Base-by-base conservation (phyloP, 805 yeast genomes). In the Kuraishia capsulata region DNA sequence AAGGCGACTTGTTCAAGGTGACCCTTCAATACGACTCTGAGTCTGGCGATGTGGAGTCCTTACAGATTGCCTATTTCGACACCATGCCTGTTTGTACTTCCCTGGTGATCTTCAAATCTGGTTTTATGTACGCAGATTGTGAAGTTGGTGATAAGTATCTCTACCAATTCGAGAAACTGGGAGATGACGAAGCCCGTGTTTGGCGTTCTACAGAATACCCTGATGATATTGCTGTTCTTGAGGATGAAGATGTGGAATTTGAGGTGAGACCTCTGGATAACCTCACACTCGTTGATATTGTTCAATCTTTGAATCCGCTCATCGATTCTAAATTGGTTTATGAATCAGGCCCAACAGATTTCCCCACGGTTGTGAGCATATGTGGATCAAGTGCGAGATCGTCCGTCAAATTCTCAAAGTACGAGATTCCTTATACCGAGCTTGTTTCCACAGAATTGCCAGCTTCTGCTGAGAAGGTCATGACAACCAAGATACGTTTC, bases 401-500 rank as follows among this genome's bases (percentile, higher is more conserved):
- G 0, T 51, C 72, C 5, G 43, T 83, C 28, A 71, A 69, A 40
- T 49, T 66, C 2, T 51, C 75, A 26, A 67, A 62, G 38, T 70
- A 78, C 49, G 92, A 90, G 10, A 58, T 82, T 2, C 65, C 76
- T 2, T 71, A 76, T 2, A 61, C 72, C 3, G 80, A 73, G 35
- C 56, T 88, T 10, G 95, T 84, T 0, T 69, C 82, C 3, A 78
- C 95, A 4, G 86, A 81, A 3, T 62, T 89, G 10, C 96, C 96
- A 0, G 69, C 75, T 2, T 56, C 60, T 2, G 76, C 96, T 0
- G 64, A 71, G 3, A 62, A 65, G 3, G 71, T 88, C 0, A 84
- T 80, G 71, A 76, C 94, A 0, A 67, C 85, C 3, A 75, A 71
- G 46, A 49, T 71, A 4, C 49, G 57, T 2, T 45, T 56, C 2